Evolutionary conservation across 768 basidiomycete genomes (phyloP).

Genomic region (Termitomyces titanicus): DNA sequence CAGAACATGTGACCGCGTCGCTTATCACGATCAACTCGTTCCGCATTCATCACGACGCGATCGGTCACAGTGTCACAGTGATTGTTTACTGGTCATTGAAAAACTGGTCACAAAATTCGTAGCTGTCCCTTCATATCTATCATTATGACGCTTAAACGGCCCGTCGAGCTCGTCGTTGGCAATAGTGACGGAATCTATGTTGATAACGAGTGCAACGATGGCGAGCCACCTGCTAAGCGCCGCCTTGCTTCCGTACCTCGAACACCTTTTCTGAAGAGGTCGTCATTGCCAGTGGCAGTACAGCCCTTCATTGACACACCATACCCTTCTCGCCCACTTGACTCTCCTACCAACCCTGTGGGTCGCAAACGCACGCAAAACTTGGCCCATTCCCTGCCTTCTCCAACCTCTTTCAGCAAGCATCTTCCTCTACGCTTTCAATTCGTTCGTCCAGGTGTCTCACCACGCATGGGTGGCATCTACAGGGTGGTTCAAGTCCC

Average conservation of each 20-base stretch:
- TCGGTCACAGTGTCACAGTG: conserved; percentile 16
- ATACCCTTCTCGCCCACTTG: conserved; percentile 47
- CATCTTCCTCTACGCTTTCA: conserved; percentile 67
- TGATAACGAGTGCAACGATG: conserved; percentile 2
- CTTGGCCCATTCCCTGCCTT: conserved; percentile 35
- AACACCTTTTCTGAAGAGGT: conserved; percentile 23
- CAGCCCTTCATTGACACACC: conserved; percentile 32
- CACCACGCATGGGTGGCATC: conserved; percentile 42
- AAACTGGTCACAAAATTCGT: not conserved
- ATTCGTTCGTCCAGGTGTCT: conserved; percentile 35
- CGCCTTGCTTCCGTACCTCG: conserved; percentile 15
- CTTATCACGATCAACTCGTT: no score
- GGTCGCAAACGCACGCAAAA: conserved; percentile 48
- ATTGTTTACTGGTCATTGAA: conserved; percentile 11
- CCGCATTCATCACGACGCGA: conserved; percentile 13
- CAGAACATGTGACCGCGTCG: no score
- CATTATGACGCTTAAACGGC: conserved; percentile 15
- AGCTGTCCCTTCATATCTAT: not conserved
- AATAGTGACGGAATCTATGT: not conserved
- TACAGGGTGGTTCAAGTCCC: conserved; percentile 70
- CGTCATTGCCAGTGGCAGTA: conserved; percentile 18
- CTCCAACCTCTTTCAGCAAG: conserved; percentile 47
- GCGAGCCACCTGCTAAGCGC: conserved; percentile 16
- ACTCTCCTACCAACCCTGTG: conserved; percentile 72
- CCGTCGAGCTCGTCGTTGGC: conserved; percentile 11